A percentile compares a stretch with the other conserved stretches of the same genome.
These are phyloP conservation scores for Tripidium arundinaceum DNA, from an alignment of 202 grass and related monocot genomes.

Conservation along the genomic window DNA sequence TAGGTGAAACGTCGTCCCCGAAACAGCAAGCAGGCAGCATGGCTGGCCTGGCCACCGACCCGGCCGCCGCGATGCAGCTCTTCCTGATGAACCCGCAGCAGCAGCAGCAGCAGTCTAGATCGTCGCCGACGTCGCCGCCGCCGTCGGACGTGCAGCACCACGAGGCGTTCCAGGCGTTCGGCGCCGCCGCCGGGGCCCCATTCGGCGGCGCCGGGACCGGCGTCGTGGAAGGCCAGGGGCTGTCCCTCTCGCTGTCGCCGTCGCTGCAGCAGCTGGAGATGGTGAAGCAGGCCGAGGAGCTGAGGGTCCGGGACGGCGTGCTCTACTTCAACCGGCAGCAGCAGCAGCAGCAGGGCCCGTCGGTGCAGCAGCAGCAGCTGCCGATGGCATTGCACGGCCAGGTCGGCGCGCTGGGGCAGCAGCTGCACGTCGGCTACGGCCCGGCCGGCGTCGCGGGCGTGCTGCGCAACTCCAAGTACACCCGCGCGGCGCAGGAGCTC, in stretches of 20 bases:
- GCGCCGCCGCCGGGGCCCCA: conserved; percentile 10
- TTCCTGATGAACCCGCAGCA: conserved; percentile 89
- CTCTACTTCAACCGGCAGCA: conserved; percentile 77
- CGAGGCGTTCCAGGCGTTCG: conserved; percentile 73
- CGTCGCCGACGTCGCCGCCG: conserved; percentile 53
- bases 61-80: conserved; percentile 86
- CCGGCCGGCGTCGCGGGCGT: conserved; percentile 50
- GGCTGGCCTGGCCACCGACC: conserved; percentile 48
- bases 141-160: conserved; percentile 58
- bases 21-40: conserved; percentile 32
- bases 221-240: conserved; percentile 77
- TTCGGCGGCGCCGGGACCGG: conserved; percentile 39
- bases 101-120: conserved; percentile 46
- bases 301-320: conserved; percentile 71
- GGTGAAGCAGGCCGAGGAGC: conserved; percentile 83
- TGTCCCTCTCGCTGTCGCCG: conserved; percentile 79
- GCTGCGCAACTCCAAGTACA: conserved; percentile 86
- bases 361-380: conserved; percentile 41
- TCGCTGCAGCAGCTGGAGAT: conserved; percentile 89
- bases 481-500: conserved; percentile 85
- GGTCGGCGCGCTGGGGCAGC: conserved; percentile 37
- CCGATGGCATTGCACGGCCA: conserved; percentile 69
- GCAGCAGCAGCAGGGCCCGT: conserved; percentile 19
- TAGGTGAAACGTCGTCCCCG: conserved; percentile 57
- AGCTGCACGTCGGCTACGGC: conserved; percentile 62